Evolutionary conservation across 2,329 filamentous ascomycete genomes (phyloP).

Genomic region (Microcyclospora pomicola): DNA sequence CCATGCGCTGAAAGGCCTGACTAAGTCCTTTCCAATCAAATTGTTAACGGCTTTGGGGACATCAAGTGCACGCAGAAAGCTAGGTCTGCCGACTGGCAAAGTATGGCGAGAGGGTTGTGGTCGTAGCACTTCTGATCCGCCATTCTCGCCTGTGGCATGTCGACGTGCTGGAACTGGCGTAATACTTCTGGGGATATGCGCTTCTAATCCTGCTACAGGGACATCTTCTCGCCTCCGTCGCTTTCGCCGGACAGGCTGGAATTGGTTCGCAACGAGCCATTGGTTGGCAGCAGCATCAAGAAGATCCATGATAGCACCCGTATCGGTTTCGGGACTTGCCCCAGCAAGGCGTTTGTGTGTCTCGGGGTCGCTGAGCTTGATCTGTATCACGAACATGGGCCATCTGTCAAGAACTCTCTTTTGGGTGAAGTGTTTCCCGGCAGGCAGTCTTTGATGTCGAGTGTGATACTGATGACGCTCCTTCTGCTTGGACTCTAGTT

Average conservation of each 20-base stretch:
- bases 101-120: background rate
- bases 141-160: background rate
- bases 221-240: conserved; percentile 5
- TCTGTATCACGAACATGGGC: conserved; percentile 78
- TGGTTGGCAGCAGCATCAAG: conserved; percentile 55
- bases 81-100: background rate
- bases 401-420: conserved; percentile 60
- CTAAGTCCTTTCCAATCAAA: background rate
- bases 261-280: conserved; percentile 61
- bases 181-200: background rate
- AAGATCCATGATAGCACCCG: conserved; percentile 50
- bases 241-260: conserved; percentile 39
- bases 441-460: background rate
- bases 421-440: conserved; percentile 15
- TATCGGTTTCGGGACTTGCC: conserved; percentile 7
- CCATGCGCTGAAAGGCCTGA: conserved; percentile 22
- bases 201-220: background rate
- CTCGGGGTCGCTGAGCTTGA: conserved; percentile 9
- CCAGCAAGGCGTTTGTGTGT: background rate
- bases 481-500: background rate
- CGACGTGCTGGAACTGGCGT: background rate
- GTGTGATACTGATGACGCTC: no score
- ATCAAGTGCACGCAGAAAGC: background rate
- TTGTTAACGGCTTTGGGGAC: no score
- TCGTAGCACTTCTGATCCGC: background rate